Base-by-base conservation (phyloP, 176 grass and related monocot species). In the Aegilops bicornis region DNA sequence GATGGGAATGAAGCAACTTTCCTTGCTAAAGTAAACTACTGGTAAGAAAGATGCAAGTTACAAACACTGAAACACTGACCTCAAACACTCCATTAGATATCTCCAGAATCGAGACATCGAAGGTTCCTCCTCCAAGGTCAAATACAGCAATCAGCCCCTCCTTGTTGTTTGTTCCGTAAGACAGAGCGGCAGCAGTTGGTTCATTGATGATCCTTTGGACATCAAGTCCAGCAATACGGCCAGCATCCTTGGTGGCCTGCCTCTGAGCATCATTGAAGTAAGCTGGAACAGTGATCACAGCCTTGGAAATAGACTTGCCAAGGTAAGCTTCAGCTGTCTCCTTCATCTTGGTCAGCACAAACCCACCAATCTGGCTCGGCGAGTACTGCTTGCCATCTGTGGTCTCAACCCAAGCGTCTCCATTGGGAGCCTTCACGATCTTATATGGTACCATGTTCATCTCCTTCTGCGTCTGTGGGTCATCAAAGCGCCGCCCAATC, bases 241-340 rank as follows among this genome's bases (percentile, higher is more conserved):
- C 87, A 1, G 88, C 82, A 85, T 89, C 88, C 78, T 89, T 89
- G 14, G 88, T 89, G 27, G 82, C 88, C 59, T 89, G 88, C n/a
- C 88, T 67, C 77, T 89, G 88, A 66, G 82, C 88, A 69, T 89
- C 88, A 67, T 85, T 89, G 66, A 85, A 85, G 47, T 89, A 89
- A 45, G 88, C 82, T 58, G 88, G 88, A 73, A 89, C 88, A 9
- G 88, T 89, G n/a, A 89, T 89, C 10, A 89, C 88, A 66, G 88
- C 88, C 58, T 89, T 84, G 31, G 74, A 73, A 40, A 89, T 60
- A 72, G 87, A 89, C 60, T 89, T 89, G 33, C 87, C 87, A 79
- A 89, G 87, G 64, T 89, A 89, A 50, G 73, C 35, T 40, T 89
- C 87, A 73, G 81, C 87, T 62, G 87, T 89, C 58, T 89, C 87